Percentiles rank a stretch among this genome's conserved stretches.
Conservation (phyloP, 2,329 filamentous ascomycete species). For the Onygenales sp. region DNA sequence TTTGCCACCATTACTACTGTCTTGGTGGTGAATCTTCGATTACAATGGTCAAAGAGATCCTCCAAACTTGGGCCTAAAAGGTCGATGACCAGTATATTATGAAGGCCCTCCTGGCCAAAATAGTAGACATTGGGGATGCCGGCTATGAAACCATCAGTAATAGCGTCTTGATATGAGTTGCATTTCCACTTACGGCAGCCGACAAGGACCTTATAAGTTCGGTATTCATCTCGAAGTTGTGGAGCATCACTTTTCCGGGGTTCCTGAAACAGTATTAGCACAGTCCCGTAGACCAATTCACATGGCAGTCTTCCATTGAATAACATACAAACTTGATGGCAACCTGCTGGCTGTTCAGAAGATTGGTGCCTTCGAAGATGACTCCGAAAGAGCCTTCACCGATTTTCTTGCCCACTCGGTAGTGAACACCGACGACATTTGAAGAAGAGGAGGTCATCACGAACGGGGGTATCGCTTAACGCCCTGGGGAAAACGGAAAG, state of each 20-base stretch:
- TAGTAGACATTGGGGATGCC: slow-evolving; percentile 99
- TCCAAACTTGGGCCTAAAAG: slow-evolving; percentile 89
- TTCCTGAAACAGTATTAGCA: slow-evolving; percentile 53
- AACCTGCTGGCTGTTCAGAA: slow-evolving; percentile 97
- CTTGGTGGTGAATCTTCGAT: slow-evolving; percentile 89
- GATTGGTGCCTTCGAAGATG: slow-evolving; percentile 96
- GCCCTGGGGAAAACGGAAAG: not conserved
- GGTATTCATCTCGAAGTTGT: slow-evolving; percentile 94
- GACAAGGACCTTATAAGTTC: slow-evolving; percentile 98
- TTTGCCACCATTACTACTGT: slow-evolving; percentile 99
- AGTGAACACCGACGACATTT: slow-evolving; percentile 97
- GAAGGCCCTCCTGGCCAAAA: slow-evolving; percentile 94
- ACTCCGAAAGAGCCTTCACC: slow-evolving; percentile 98
- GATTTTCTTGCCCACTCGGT: slow-evolving; percentile 98
- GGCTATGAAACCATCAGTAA: slow-evolving; percentile 44
- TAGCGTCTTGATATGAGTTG: slow-evolving; percentile 9
- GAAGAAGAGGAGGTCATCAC: slow-evolving; percentile 80
- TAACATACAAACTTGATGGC: slow-evolving; percentile 91
- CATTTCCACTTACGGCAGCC: slow-evolving; percentile 76
- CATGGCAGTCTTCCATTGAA: not conserved
- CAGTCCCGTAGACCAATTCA: slow-evolving; percentile 14
- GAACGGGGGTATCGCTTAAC: slow-evolving; percentile 9
- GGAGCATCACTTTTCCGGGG: slow-evolving; percentile 97
- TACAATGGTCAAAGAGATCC: slow-evolving; percentile 96
- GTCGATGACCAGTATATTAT: slow-evolving; percentile 98